A percentile compares a stretch with the other conserved stretches of the same genome.
phyloP scores from a whole-genome alignment of 2,329 filamentous ascomycete genomes.

The Cytospora piceicola region DNA sequence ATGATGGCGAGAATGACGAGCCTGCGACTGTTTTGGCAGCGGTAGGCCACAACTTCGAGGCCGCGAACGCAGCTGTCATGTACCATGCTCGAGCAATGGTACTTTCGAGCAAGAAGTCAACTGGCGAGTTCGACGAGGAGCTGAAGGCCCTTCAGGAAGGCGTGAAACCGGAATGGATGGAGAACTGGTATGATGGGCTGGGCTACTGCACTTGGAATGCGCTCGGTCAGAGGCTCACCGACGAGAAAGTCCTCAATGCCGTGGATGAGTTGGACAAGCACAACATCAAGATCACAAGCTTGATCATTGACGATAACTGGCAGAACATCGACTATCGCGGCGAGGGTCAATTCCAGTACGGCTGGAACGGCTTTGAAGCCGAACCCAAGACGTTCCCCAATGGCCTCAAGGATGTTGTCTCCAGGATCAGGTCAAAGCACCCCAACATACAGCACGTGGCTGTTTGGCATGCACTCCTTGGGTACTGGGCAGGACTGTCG shows the following conservation, averaged over 20 bases:
- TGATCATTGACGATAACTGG: slow-evolving; percentile 99
- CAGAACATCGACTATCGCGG: slow-evolving; percentile 68
- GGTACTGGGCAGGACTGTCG: slow-evolving; percentile 91
- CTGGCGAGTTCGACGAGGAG: slow-evolving; percentile 51
- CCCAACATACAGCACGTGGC: slow-evolving; percentile 80
- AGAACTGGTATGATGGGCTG: slow-evolving; percentile 90
- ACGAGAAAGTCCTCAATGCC: slow-evolving; percentile 77
- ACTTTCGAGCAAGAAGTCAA: slow-evolving; percentile 47
- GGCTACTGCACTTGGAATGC: slow-evolving; percentile 98
- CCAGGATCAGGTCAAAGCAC: slow-evolving; percentile 69
- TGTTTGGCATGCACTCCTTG: slow-evolving; percentile 88
- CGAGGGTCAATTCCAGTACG: slow-evolving; percentile 58
- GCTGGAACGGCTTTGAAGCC: slow-evolving; percentile 86
- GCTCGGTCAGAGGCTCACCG: slow-evolving; percentile 80
- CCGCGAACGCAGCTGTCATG: slow-evolving; percentile 78
- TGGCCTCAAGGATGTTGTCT: slow-evolving; percentile 74
- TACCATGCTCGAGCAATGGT: slow-evolving; percentile 80
- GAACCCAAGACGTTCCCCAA: slow-evolving; percentile 77
- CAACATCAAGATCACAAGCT: slow-evolving; percentile 76
- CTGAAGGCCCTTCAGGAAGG: slow-evolving; percentile 51
- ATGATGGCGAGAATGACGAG: slow-evolving; percentile 64
- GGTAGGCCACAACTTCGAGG: slow-evolving; percentile 72
- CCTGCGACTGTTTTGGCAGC: slow-evolving; percentile 69
- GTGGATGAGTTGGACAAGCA: slow-evolving; percentile 71
- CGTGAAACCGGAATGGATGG: slow-evolving; percentile 69